Percentiles rank a stretch among this genome's conserved stretches.
These are phyloP conservation scores for Metschnikowia chrysomelidarum DNA, from an alignment of 805 yeast species.

Conservation along the genomic window DNA sequence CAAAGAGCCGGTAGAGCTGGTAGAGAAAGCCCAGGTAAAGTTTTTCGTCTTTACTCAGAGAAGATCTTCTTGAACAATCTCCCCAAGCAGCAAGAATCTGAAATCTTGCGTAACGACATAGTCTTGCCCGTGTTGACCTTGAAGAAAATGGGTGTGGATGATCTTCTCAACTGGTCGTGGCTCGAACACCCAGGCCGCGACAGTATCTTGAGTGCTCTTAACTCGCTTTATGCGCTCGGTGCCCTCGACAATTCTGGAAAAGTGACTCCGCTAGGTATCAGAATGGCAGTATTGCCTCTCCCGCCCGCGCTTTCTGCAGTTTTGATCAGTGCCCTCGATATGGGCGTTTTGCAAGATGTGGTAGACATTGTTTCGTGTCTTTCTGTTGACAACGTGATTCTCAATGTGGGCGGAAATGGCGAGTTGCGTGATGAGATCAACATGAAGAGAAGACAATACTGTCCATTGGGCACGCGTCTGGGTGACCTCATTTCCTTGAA, in stretches of 20 bases:
- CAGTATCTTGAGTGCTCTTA: conserved; percentile 71
- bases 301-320: conserved; percentile 93
- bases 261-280: conserved; percentile 75
- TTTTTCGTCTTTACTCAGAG: conserved; percentile 81
- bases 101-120: conserved; percentile 82
- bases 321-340: conserved; percentile 64
- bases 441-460: conserved; percentile 64
- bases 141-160: conserved; percentile 79
- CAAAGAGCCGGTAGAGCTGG: conserved; percentile 99
- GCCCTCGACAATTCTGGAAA: conserved; percentile 77
- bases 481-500: conserved; percentile 86
- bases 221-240: conserved; percentile 70
- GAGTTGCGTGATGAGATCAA: conserved; percentile 84
- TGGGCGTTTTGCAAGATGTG: conserved; percentile 59
- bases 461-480: conserved; percentile 65
- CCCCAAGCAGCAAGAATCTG: conserved; percentile 86
- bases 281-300: conserved; percentile 86
- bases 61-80: conserved; percentile 54
- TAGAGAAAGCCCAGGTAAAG: conserved; percentile 88
- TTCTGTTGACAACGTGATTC: conserved; percentile 83
- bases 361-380: conserved; percentile 90
- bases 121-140: conserved; percentile 81
- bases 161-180: conserved; percentile 89
- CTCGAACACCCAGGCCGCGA: conserved; percentile 84
- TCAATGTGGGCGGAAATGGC: conserved; percentile 65